phyloP scores from a whole-genome alignment of 2,329 filamentous ascomycete species.

The Pseudogymnoascus sp. region DNA sequence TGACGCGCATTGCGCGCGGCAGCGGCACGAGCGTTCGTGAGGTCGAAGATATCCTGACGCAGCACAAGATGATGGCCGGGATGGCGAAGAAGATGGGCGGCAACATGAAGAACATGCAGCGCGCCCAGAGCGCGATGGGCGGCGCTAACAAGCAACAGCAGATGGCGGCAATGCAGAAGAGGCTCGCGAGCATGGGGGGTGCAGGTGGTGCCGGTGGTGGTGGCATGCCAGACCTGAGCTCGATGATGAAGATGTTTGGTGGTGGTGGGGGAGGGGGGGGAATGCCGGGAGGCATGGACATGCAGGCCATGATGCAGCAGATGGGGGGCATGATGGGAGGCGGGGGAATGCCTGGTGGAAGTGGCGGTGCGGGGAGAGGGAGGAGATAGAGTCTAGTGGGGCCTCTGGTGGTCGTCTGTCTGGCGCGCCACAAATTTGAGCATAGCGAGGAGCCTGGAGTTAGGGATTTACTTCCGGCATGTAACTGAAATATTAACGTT shows the following conservation, averaged over 20 bases:
- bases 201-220: conserved; percentile 49
- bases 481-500: conserved; percentile 4
- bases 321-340: conserved; percentile 47
- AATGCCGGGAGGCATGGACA: conserved; percentile 55
- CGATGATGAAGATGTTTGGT: conserved; percentile 87
- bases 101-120: conserved; percentile 96
- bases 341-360: conserved; percentile 40
- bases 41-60: conserved; percentile 93
- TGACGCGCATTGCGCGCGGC: conserved; percentile 84
- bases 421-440: background rate
- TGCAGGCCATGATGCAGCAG: conserved; percentile 74
- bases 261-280: conserved; percentile 55
- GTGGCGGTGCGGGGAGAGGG: conserved; percentile 24
- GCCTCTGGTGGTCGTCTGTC: background rate
- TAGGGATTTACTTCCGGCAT: conserved; percentile 2
- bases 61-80: conserved; percentile 96
- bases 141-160: conserved; percentile 89
- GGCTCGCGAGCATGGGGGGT: conserved; percentile 86
- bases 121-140: conserved; percentile 82
- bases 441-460: conserved; percentile 13
- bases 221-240: conserved; percentile 74
- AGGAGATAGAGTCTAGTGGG: conserved; percentile 12
- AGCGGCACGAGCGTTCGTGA: conserved; percentile 87
- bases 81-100: conserved; percentile 99
- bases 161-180: conserved; percentile 94